Percentiles rank a stretch among this genome's conserved stretches.
Evolutionary conservation across 495 filamentous ascomycete species (phyloP).

Genomic region (Podospora sp.): DNA sequence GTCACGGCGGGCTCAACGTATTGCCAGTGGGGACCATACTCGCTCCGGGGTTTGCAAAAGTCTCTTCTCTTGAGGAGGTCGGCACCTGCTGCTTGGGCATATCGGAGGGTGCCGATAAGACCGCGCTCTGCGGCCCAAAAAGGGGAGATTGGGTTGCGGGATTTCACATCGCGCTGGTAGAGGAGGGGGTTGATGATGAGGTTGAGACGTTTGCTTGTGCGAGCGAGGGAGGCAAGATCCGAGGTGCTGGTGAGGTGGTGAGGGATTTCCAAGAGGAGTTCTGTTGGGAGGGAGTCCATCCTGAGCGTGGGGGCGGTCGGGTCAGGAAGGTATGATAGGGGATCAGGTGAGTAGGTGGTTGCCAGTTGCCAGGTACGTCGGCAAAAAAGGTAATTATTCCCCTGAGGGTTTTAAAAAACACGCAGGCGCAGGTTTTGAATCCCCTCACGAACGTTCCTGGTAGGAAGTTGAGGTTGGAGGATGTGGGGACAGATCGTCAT

Average conservation of each 20-base stretch:
- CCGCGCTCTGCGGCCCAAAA: conserved; percentile 20
- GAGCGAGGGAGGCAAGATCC: conserved; percentile 12
- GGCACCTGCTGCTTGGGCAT: conserved; percentile 14
- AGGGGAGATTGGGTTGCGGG: background rate
- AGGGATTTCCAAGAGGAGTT: conserved; percentile 19
- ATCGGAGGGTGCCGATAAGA: background rate
- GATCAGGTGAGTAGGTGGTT: background rate
- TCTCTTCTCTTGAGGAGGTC: background rate
- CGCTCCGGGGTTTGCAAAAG: background rate
- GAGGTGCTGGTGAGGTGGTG: conserved; percentile 6
- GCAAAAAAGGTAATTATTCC: background rate
- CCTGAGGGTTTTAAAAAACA: background rate
- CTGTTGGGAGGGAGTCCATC: conserved; percentile 15
- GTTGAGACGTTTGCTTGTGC: background rate
- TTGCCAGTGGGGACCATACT: background rate
- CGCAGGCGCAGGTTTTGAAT: background rate
- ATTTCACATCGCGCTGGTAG: conserved; percentile 14
- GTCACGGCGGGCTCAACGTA: background rate
- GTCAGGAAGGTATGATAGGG: background rate
- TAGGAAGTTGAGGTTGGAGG: background rate
- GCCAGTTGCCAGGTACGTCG: background rate
- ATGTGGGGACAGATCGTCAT: background rate
- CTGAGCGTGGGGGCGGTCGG: background rate
- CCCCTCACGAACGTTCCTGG: background rate
- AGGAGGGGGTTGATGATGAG: conserved; percentile 9